A percentile compares a stretch with the other conserved stretches of the same genome.
phyloP scores from a whole-genome alignment of 2,329 filamentous ascomycete species.

The Aspergillus puulaauensis region DNA sequence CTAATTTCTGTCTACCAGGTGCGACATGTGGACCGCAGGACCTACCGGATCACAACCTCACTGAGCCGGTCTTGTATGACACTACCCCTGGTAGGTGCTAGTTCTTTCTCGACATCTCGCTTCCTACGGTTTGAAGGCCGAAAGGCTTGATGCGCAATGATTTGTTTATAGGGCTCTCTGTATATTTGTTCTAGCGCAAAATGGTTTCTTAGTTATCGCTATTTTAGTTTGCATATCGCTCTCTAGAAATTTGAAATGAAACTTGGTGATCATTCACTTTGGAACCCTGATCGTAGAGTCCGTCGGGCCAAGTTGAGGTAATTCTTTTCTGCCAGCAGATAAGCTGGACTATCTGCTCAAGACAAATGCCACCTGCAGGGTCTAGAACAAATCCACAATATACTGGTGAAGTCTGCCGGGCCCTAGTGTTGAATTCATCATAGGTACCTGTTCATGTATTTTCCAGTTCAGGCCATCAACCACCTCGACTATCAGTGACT shows the following conservation, averaged over 20 bases:
- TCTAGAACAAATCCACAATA: too few relatives aligned
- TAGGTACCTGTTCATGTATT: not conserved
- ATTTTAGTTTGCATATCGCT: not conserved
- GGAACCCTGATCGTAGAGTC: not conserved
- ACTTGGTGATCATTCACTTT: not conserved
- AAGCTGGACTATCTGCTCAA: too few relatives aligned
- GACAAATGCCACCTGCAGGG: too few relatives aligned
- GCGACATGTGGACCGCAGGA: conserved; percentile 19
- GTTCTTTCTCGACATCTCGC: conserved; percentile 24
- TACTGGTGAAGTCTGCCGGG: too few relatives aligned
- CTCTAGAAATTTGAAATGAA: not conserved
- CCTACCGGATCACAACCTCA: conserved; percentile 10
- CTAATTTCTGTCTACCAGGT: conserved; percentile 30
- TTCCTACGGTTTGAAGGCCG: conserved; percentile 18
- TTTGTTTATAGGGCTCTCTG: conserved; percentile 27
- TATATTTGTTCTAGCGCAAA: conserved; percentile 19
- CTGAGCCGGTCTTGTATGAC: conserved; percentile 26
- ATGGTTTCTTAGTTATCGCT: conserved; percentile 3
- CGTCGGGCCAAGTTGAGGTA: too few relatives aligned
- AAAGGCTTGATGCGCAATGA: conserved; percentile 27
- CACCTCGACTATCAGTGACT: not conserved
- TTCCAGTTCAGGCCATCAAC: not conserved
- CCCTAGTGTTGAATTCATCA: not conserved
- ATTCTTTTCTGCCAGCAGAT: not conserved
- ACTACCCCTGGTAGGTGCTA: conserved; percentile 40